These are phyloP conservation scores for Penicillium flavigenum DNA, from an alignment of 495 filamentous ascomycete genomes.

Conservation along the genomic window DNA sequence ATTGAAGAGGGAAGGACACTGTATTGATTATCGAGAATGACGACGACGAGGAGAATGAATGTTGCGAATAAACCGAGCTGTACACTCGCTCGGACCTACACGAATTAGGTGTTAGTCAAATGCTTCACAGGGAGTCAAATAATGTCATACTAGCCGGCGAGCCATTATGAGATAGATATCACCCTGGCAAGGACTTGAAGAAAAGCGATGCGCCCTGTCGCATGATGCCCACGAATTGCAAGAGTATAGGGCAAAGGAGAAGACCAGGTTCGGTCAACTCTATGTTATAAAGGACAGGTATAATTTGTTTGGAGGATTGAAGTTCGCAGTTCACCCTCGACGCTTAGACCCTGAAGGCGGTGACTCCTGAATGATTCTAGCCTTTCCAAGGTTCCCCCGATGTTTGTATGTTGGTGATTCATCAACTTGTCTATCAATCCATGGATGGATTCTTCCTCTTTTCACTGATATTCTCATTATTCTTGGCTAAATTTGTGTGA, in stretches of 20 bases:
- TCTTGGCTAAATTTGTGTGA: not conserved
- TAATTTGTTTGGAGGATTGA: constrained; percentile 21
- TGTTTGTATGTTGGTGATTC: not conserved
- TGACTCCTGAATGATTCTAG: constrained; percentile 13
- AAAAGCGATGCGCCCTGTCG: constrained; percentile 26
- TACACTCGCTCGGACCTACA: constrained; percentile 71
- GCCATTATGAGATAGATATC: constrained; percentile 40
- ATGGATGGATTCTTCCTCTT: not conserved
- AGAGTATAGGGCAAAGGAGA: constrained; percentile 23
- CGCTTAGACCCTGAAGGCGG: constrained; percentile 27
- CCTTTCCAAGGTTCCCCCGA: not conserved
- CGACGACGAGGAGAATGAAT: constrained; percentile 65
- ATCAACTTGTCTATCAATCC: not conserved
- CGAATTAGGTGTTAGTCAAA: constrained; percentile 14
- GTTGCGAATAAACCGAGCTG: constrained; percentile 70
- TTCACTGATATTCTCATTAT: not conserved
- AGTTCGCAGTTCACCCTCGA: constrained; percentile 9
- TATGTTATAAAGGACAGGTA: constrained; percentile 19
- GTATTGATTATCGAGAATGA: constrained; percentile 78
- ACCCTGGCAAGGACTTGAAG: constrained; percentile 40
- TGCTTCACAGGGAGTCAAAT: constrained; percentile 3
- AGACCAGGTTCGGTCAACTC: constrained; percentile 29
- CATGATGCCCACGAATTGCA: constrained; percentile 24
- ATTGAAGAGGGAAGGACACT: constrained; percentile 78
- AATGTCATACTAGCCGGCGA: constrained; percentile 45